Evolutionary conservation across 225 moss, liverwort and hornwort genomes (phyloP).

Genomic region (Antitrichia curtipendula): DNA sequence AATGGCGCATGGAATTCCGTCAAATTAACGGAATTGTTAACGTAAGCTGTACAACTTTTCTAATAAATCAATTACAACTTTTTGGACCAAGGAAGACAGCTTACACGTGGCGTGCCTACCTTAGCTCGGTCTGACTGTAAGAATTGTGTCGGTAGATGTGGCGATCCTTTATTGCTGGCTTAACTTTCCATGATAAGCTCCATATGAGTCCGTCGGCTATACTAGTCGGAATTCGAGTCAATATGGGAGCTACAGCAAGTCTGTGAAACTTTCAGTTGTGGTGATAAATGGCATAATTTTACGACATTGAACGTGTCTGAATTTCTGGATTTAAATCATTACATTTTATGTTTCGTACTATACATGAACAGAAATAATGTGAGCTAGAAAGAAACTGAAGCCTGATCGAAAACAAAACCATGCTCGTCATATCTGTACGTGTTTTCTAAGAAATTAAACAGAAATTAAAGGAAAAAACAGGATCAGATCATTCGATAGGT

Average conservation of each 20-base stretch:
- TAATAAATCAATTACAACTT: background rate
- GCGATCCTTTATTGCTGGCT: background rate
- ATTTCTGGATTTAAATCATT: background rate
- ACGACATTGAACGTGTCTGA: background rate
- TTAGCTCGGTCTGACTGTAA: background rate
- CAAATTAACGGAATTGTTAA: background rate
- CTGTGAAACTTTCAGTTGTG: background rate
- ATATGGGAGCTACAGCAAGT: background rate
- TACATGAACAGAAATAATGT: background rate
- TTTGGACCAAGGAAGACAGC: background rate
- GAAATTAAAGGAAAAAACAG: background rate
- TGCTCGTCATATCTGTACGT: background rate
- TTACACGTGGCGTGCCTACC: background rate
- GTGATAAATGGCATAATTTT: background rate
- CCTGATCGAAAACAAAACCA: background rate
- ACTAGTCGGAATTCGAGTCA: background rate
- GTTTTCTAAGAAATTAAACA: background rate
- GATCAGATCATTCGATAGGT: background rate
- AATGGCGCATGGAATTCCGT: background rate
- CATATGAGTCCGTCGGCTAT: background rate
- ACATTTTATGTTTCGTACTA: no score
- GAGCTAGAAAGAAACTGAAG: background rate
- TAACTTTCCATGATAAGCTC: background rate
- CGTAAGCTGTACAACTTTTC: background rate
- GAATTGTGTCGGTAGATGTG: background rate